These are phyloP conservation scores for Talaromyces thailandensis DNA, from an alignment of 495 filamentous ascomycete genomes.

Conservation along the genomic window DNA sequence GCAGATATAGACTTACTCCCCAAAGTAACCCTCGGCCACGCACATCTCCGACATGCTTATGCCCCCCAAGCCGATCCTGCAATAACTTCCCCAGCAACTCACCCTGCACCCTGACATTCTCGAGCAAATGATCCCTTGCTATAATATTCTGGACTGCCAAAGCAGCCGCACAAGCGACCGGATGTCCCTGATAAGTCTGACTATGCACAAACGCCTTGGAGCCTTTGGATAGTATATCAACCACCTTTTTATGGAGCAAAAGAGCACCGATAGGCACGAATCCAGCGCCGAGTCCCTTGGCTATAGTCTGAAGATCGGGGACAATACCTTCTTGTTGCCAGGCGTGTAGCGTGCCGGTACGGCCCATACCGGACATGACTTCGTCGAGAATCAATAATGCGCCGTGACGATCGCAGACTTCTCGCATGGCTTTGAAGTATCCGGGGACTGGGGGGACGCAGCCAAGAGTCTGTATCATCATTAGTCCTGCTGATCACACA, in stretches of 20 bases:
- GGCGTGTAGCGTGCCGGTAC: constrained; percentile 55
- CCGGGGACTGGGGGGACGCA: constrained; percentile 54
- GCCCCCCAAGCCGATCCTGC: background rate
- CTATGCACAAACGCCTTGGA: constrained; percentile 37
- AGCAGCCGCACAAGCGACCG: constrained; percentile 47
- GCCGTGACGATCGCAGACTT: constrained; percentile 54
- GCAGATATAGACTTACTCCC: constrained; percentile 31
- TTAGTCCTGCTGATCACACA: background rate
- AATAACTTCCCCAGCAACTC: constrained; percentile 16
- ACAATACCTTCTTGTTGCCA: constrained; percentile 56
- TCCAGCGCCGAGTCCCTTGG: constrained; percentile 59
- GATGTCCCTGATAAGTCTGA: constrained; percentile 53
- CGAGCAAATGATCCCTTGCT: constrained; percentile 31
- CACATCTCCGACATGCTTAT: constrained; percentile 39
- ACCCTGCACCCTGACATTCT: constrained; percentile 16
- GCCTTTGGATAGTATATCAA: constrained; percentile 42
- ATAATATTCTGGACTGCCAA: constrained; percentile 45
- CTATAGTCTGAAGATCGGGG: constrained; percentile 58
- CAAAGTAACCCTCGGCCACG: constrained; percentile 44
- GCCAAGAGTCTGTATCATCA: constrained; percentile 33
- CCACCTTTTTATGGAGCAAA: constrained; percentile 42
- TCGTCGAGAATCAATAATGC: constrained; percentile 67
- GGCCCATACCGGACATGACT: constrained; percentile 72
- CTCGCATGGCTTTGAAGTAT: constrained; percentile 54
- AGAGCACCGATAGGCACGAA: constrained; percentile 55